Conservation (phyloP, 148 eudicot genomes). For the Amaranthus hypochondriacus region DNA sequence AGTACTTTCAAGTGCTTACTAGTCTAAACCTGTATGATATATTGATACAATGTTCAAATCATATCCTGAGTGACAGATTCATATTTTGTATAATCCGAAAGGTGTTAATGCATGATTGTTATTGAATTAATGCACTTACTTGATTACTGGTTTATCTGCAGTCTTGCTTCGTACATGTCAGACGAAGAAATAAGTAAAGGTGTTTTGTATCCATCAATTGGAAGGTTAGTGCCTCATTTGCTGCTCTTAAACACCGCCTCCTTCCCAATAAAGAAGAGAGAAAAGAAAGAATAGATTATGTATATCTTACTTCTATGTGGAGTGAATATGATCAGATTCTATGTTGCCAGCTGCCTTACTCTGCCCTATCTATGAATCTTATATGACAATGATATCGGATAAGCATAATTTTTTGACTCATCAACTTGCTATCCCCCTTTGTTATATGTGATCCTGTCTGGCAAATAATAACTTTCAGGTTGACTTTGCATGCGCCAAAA, state of each 20-base stretch:
- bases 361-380: no score
- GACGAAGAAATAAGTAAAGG: constrained; percentile 84
- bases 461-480: no score
- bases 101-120: neutral
- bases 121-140: neutral
- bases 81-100: neutral
- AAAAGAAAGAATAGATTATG: neutral
- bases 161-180: constrained; percentile 92
- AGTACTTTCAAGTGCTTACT: neutral
- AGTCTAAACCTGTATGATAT: neutral
- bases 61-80: neutral
- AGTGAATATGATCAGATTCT: no score
- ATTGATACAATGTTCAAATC: neutral
- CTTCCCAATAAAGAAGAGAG: neutral
- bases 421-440: no score
- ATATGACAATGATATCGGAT: no score
- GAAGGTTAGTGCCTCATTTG: constrained; percentile 40
- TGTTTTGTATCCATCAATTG: constrained; percentile 70
- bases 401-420: no score
- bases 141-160: constrained; percentile 31
- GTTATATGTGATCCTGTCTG: no score
- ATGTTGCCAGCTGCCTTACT: no score
- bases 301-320: no score
- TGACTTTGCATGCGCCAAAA: no score
- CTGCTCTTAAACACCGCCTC: neutral